These are phyloP conservation scores for Globisporangium cylindrosporum DNA, from an alignment of 352 stramenopile species.

Conservation along the genomic window DNA sequence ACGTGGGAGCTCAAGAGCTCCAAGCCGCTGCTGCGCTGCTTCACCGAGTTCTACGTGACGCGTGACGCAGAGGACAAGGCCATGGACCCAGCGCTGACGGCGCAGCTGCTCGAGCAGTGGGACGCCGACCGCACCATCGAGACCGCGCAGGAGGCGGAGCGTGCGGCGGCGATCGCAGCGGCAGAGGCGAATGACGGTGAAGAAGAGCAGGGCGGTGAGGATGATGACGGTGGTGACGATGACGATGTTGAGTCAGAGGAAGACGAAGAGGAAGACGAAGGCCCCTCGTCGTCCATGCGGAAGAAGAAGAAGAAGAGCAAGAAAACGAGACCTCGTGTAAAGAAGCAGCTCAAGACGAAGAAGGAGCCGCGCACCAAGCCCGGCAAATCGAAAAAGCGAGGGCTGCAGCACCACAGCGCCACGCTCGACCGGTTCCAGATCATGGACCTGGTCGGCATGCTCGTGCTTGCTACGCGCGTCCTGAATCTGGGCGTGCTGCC, in stretches of 20 bases:
- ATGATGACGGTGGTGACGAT: conserved; percentile 1
- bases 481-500: conserved; percentile 63
- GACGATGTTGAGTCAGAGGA: conserved; percentile 6
- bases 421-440: conserved; percentile 48
- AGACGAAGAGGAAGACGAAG: background rate
- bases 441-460: conserved; percentile 54
- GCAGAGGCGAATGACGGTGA: background rate
- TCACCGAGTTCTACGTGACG: conserved; percentile 63
- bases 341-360: background rate
- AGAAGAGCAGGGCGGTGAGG: background rate
- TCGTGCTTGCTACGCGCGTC: conserved; percentile 57
- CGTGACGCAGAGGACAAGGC: conserved; percentile 28
- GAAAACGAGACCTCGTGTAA: background rate
- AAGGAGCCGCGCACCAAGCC: background rate
- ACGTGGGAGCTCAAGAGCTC: conserved; percentile 58
- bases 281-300: background rate
- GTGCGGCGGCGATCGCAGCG: background rate
- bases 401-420: conserved; percentile 10
- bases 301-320: conserved; percentile 6
- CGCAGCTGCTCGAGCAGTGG: conserved; percentile 72
- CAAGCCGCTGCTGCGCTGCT: conserved; percentile 62
- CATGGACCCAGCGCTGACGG: conserved; percentile 51
- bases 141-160: conserved; percentile 3
- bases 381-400: background rate
- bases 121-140: conserved; percentile 43